Evolutionary conservation across 164 flowering plant species (phyloP).

Genomic region (Magnolia sinica): DNA sequence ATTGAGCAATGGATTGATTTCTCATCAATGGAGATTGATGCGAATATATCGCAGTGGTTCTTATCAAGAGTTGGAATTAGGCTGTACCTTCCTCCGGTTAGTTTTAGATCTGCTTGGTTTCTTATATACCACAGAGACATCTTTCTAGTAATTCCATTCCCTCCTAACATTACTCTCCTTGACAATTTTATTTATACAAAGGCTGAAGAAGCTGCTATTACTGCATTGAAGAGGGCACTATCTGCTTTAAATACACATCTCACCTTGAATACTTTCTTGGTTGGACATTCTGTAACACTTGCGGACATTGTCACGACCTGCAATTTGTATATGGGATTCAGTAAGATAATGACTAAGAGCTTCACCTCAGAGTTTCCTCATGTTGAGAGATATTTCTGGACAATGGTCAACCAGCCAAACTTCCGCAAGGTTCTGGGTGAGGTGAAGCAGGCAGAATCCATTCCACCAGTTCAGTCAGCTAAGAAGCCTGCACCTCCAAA

Average conservation of each 20-base stretch:
- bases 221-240: constrained; percentile 71
- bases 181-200: constrained; percentile 17
- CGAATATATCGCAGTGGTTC: constrained; percentile 40
- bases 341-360: constrained; percentile 50
- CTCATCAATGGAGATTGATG: constrained; percentile 64
- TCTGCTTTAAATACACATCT: constrained; percentile 67
- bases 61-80: constrained; percentile 48
- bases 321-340: constrained; percentile 56
- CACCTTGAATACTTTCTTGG: constrained; percentile 67
- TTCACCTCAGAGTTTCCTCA: constrained; percentile 91
- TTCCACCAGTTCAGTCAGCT: constrained; percentile 47
- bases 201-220: constrained; percentile 69
- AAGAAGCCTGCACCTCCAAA: constrained; percentile 51
- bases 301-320: constrained; percentile 71
- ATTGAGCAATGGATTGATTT: constrained; percentile 93
- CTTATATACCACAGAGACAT: not conserved
- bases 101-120: constrained; percentile 43
- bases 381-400: constrained; percentile 97
- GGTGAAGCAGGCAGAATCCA: constrained; percentile 69
- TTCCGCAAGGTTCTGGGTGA: constrained; percentile 72
- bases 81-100: constrained; percentile 6
- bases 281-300: constrained; percentile 46
- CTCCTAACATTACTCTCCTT: not conserved
- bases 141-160: not conserved
- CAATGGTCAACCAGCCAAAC: constrained; percentile 86